Conservation (phyloP, 345 rosid genomes). For the Psidium guajava region DNA sequence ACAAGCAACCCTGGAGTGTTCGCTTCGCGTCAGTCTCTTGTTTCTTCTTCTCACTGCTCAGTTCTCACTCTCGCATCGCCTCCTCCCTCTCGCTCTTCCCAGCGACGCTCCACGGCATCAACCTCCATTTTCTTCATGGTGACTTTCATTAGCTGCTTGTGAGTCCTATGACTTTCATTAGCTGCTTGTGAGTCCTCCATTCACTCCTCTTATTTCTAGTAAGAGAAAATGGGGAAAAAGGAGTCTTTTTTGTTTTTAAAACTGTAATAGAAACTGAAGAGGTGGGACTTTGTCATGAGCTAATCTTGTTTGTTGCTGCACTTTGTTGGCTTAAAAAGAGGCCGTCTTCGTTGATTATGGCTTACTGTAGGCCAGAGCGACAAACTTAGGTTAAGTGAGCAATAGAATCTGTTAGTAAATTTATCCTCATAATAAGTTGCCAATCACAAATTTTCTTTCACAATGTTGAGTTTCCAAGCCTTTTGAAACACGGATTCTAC, state of each 20-base stretch:
- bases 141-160: no score
- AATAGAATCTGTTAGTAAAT: neutral
- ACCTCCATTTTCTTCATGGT: slow-evolving; percentile 41
- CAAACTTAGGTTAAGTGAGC: neutral
- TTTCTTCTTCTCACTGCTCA: no score
- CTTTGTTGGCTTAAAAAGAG: neutral
- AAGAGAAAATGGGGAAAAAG: neutral
- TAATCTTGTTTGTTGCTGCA: neutral
- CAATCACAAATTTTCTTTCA: neutral
- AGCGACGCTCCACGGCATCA: no score
- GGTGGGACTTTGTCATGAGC: neutral
- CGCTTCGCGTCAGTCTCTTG: no score
- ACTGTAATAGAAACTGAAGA: neutral
- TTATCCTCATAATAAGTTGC: neutral
- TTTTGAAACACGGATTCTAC: neutral
- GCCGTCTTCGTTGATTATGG: neutral
- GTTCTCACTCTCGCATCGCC: no score
- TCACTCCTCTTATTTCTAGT: neutral
- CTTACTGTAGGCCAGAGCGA: neutral
- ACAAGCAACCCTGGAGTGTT: no score
- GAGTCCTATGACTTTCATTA: no score
- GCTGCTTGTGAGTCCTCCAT: slow-evolving; percentile 28
- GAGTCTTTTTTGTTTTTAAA: neutral
- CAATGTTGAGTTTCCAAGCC: neutral
- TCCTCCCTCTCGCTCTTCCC: no score